Percentiles rank a stretch among this genome's conserved stretches.
phyloP scores from a whole-genome alignment of 192 early-diverging fungal species.

The Dimargaris cristalligena region DNA sequence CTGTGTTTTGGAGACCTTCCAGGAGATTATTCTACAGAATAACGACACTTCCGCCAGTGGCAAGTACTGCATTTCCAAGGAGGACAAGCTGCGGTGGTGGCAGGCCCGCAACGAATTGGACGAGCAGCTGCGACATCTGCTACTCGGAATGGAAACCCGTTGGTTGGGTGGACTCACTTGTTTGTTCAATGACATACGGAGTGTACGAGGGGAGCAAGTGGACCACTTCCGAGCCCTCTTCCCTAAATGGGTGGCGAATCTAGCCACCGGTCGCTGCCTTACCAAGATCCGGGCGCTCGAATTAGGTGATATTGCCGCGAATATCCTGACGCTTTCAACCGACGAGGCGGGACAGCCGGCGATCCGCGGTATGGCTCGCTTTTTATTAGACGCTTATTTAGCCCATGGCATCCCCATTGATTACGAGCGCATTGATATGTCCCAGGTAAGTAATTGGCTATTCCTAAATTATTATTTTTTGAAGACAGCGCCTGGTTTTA shows the following conservation, averaged over 20 bases:
- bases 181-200: conserved; percentile 13
- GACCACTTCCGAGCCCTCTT: conserved; percentile 14
- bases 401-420: conserved; percentile 31
- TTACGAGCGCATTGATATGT: conserved; percentile 35
- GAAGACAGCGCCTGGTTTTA: too few species aligned
- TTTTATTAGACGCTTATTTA: conserved; percentile 47
- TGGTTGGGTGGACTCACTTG: conserved; percentile 83
- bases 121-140: conserved; percentile 36
- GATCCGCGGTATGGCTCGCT: conserved; percentile 50
- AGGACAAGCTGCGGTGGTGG: conserved; percentile 76
- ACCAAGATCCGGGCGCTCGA: conserved; percentile 35
- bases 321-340: conserved; percentile 38
- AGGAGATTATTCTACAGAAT: conserved; percentile 47
- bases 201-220: neutral
- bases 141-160: conserved; percentile 46
- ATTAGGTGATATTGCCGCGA: conserved; percentile 28
- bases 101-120: conserved; percentile 51
- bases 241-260: conserved; percentile 16
- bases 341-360: conserved; percentile 31
- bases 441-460: conserved; percentile 21
- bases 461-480: too few species aligned
- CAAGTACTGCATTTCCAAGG: conserved; percentile 25
- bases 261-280: conserved; percentile 14
- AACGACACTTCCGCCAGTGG: conserved; percentile 46
- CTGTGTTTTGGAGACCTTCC: conserved; percentile 15